Evolutionary conservation across 495 filamentous ascomycete genomes (phyloP).

Genomic region (Achaetomiella virescens): DNA sequence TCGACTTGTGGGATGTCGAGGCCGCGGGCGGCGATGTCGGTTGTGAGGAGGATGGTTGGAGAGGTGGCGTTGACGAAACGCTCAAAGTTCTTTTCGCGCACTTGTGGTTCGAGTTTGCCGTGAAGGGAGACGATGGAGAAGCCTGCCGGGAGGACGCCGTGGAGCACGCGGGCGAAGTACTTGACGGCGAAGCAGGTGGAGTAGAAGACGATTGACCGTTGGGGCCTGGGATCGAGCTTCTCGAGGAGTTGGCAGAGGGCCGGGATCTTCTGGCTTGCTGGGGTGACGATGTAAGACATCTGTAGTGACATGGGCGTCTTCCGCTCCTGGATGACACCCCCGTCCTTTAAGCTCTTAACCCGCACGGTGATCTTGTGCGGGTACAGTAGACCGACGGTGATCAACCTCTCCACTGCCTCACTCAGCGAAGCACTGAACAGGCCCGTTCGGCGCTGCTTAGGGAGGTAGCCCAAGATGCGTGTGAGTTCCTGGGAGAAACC

Average conservation of each 20-base stretch:
- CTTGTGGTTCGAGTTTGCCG: slow-evolving; percentile 77
- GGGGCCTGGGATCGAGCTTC: slow-evolving; percentile 61
- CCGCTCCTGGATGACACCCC: slow-evolving; percentile 70
- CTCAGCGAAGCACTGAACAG: slow-evolving; percentile 89
- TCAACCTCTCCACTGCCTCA: slow-evolving; percentile 84
- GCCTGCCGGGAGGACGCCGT: slow-evolving; percentile 53
- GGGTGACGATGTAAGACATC: slow-evolving; percentile 76
- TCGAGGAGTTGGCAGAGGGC: slow-evolving; percentile 64
- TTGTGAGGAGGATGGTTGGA: slow-evolving; percentile 75
- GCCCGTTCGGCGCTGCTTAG: slow-evolving; percentile 89
- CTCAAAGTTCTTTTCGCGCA: slow-evolving; percentile 41
- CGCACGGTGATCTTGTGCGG: slow-evolving; percentile 90
- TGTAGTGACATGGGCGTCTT: slow-evolving; percentile 83
- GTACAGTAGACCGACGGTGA: slow-evolving; percentile 87
- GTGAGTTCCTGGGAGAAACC: slow-evolving; percentile 90
- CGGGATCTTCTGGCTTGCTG: slow-evolving; percentile 70
- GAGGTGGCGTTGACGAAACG: slow-evolving; percentile 53
- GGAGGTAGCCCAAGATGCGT: slow-evolving; percentile 73
- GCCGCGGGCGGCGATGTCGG: slow-evolving; percentile 62
- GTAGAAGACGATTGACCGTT: slow-evolving; percentile 87
- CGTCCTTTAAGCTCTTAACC: slow-evolving; percentile 57
- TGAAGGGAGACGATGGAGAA: slow-evolving; percentile 75
- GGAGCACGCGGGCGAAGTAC: slow-evolving; percentile 76
- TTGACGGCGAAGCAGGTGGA: slow-evolving; percentile 95
- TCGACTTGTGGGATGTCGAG: slow-evolving; percentile 95